These are phyloP conservation scores for Mortierella sp. DNA, from an alignment of 371 early-diverging fungal species.

Conservation along the genomic window DNA sequence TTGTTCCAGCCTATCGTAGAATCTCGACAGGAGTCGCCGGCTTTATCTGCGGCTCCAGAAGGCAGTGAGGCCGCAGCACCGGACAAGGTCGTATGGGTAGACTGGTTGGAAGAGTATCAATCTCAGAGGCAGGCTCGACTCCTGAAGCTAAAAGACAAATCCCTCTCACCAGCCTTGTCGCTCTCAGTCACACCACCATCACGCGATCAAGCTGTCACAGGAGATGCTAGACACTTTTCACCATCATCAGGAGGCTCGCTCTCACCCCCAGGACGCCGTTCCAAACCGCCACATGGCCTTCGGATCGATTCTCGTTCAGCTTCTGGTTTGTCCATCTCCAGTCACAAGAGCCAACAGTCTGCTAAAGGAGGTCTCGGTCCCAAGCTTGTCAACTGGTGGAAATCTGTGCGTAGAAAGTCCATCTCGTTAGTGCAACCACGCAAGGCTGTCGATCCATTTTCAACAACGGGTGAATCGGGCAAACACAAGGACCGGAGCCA, in stretches of 20 bases:
- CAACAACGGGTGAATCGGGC: conserved; percentile 1
- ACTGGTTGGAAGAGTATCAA: conserved; percentile 63
- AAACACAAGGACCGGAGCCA: conserved; percentile 4
- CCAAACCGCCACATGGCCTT: conserved; percentile 31
- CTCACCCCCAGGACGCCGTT: conserved; percentile 25
- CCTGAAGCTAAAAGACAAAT: conserved; percentile 25
- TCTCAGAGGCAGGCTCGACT: conserved; percentile 36
- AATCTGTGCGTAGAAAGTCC: conserved; percentile 50
- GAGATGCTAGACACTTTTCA: conserved; percentile 1
- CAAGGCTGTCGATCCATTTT: conserved; percentile 21
- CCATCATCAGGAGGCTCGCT: conserved; percentile 13
- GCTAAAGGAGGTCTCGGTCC: conserved; percentile 46
- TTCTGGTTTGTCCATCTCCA: conserved; percentile 47
- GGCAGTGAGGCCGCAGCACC: background rate
- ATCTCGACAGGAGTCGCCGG: background rate
- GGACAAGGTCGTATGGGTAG: conserved; percentile 58
- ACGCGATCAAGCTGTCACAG: conserved; percentile 4
- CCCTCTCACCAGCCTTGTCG: conserved; percentile 34
- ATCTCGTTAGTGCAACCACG: conserved; percentile 45
- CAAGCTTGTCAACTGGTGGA: conserved; percentile 54
- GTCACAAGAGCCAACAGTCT: conserved; percentile 53
- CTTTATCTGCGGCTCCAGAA: background rate
- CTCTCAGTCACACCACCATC: conserved; percentile 43
- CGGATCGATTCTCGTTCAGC: conserved; percentile 36
- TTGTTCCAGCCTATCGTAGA: conserved; percentile 21